Evolutionary conservation across 176 grass and related monocot genomes (phyloP).

Genomic region (Ampelocalamus luodianensis): DNA sequence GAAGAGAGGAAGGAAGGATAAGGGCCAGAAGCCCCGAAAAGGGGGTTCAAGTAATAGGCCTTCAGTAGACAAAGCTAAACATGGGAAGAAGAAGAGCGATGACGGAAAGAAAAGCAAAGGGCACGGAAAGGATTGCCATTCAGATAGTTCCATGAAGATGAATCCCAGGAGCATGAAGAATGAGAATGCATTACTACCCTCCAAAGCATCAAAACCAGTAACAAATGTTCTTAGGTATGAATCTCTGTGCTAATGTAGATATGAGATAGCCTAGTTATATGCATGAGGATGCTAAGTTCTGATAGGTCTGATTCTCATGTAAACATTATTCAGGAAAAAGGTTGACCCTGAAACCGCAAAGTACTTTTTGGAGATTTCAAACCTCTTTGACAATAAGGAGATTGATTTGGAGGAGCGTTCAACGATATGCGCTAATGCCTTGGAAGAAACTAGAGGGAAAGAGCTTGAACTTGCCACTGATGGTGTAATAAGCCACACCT

Average conservation of each 20-base stretch:
- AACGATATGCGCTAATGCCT: constrained; percentile 78
- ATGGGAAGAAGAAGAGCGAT: constrained; percentile 38
- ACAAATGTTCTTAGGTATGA: constrained; percentile 59
- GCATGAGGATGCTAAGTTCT: constrained; percentile 1
- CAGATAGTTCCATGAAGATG: constrained; percentile 2
- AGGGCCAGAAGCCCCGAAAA: constrained; percentile 43
- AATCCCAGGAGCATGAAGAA: constrained; percentile 7
- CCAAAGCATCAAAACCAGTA: constrained; percentile 33
- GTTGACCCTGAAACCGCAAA: constrained; percentile 90
- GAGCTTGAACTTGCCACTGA: constrained; percentile 86
- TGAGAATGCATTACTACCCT: constrained; percentile 15
- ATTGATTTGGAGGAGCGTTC: constrained; percentile 80
- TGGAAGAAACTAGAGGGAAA: constrained; percentile 91
- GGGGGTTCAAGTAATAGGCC: constrained; percentile 17
- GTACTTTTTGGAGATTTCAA: constrained; percentile 87
- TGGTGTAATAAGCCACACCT: constrained; percentile 72
- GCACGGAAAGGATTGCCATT: constrained; percentile 11
- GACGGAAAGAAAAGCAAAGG: constrained; percentile 46
- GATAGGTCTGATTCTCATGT: constrained; percentile 28
- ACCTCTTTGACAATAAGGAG: constrained; percentile 71
- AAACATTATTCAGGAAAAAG: constrained; percentile 57
- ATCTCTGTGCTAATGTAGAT: neutral
- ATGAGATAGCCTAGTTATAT: neutral
- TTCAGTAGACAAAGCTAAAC: constrained; percentile 23
- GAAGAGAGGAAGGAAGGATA: constrained; percentile 47